phyloP scores from a whole-genome alignment of 768 basidiomycete genomes.

The Leccinellum rugosiceps region DNA sequence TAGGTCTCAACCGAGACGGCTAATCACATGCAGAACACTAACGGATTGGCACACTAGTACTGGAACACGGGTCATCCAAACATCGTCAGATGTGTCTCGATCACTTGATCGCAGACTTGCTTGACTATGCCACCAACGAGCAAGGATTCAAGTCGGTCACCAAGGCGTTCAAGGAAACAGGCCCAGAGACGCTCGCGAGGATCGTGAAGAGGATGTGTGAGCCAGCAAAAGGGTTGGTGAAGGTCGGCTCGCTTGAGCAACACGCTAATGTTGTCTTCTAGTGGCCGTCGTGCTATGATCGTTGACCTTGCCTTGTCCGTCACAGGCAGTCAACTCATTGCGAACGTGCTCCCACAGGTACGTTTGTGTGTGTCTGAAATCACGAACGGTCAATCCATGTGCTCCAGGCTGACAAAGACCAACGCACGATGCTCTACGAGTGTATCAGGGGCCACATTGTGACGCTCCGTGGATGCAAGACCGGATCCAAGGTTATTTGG shows the following conservation, averaged over 20 bases:
- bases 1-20: slow-evolving; percentile 36
- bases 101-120: slow-evolving; percentile 70
- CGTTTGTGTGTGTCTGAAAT: slow-evolving; percentile 16
- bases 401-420: slow-evolving; percentile 77
- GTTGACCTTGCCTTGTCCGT: slow-evolving; percentile 82
- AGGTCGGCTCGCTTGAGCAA: background rate
- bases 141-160: slow-evolving; percentile 87
- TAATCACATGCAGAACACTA: slow-evolving; percentile 2
- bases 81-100: slow-evolving; percentile 76
- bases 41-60: slow-evolving; percentile 44
- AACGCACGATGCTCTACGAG: slow-evolving; percentile 76
- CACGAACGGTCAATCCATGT: slow-evolving; percentile 8
- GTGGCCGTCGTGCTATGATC: slow-evolving; percentile 76
- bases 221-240: slow-evolving; percentile 67
- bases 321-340: slow-evolving; percentile 83
- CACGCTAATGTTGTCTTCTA: slow-evolving; percentile 27
- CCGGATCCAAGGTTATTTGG: slow-evolving; percentile 91
- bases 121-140: slow-evolving; percentile 77
- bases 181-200: slow-evolving; percentile 68
- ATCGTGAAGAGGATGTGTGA: slow-evolving; percentile 84
- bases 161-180: slow-evolving; percentile 84
- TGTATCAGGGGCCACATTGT: slow-evolving; percentile 87
- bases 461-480: slow-evolving; percentile 87
- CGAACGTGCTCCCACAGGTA: slow-evolving; percentile 75
- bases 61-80: slow-evolving; percentile 79